Evolutionary conservation across 352 stramenopile genomes (phyloP), one percentile per base, ranked within the genome.

Genomic region (Pythium biforme): DNA sequence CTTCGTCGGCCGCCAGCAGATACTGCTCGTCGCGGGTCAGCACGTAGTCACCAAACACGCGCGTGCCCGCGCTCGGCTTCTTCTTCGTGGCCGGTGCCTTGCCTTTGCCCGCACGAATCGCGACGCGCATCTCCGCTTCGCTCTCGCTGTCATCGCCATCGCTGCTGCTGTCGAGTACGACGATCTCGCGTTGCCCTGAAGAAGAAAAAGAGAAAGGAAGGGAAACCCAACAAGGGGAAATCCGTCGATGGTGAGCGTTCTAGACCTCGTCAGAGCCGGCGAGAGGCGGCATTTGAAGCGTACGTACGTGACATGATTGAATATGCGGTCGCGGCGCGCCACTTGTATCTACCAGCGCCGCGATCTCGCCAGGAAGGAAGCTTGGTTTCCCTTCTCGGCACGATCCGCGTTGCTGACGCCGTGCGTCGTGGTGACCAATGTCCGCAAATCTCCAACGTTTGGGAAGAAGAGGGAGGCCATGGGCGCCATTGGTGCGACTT

Each of bases 81-180:
- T 48, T 58, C 55, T 58, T 66, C 31, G 55, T 56, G 25, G 22
- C 10, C 59, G 40, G n/a, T 20, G 29, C 19, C 33, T 56, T 55
- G 15, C 17, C n/a, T 12, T 6, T 8, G 3, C 9, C 22, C 8
- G 6, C 26, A n/a, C 41, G 6, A 27, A 9, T 12, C 19, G 40
- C 26, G 45, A 34, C n/a, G n/a, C 19, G 37, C 15, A 34, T 23
- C 23, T 53, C 33, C 3, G 5, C 26, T 11, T 47, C 48, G 45
- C 46, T 56, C 11, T 39, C 31, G 22, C 40, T 45, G 15, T 46
- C 22, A 2, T 46, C 41, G 10, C 49, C 49, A 19, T 69, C 62
- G 55, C 63, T 70, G 51, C 63, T 70, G 62, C 51, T 43, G 39
- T 39, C 29, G 8, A 69, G 11, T 2, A 70, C 56, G 43, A 70